Evolutionary conservation across 2,329 filamentous ascomycete genomes (phyloP), one percentile per base, ranked within the genome.

Genomic region (Trichoderma atrobrunneum): DNA sequence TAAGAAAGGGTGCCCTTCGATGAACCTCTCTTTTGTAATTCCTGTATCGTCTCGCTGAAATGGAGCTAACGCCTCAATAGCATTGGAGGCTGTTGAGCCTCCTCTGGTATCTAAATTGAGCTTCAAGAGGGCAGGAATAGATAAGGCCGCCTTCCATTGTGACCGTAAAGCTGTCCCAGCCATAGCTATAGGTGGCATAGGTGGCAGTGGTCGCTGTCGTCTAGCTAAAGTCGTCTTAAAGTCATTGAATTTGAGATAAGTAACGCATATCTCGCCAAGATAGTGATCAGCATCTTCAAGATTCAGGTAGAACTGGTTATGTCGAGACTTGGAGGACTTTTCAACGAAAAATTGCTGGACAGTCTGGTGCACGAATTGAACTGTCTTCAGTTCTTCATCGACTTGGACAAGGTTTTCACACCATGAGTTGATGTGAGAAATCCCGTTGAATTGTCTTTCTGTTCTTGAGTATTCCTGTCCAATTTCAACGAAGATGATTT

Each of bases 231-330:
- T 74, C 3, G 76, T 79, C 65, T 83, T 78, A 51, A 84, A 84
- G 56, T 83, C 80, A 48, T 78, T 80, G 64, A 82, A 82, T 11
- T 79, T 74, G 21, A 84, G 79, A 72, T 84, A 85, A 0, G 81
- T 81, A 16, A 83, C 59, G 72, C 82, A 84, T 59, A 82, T 78
- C 36, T 82, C 79, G 3, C 81, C 81, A 54, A 80, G 70, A 7
- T 76, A 61, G 32, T 77, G 75, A 67, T 84, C 75, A 1, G 75
- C 77, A 16, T 78, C 74, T 16, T 74, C 30, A 4, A 74, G 6
- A 8, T 78, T 57, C n/a, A 83, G 24, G 11, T 68, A 30, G 28
- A 75, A 74, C 1, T 59, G 26, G 0, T 21, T 71, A n/a, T 70
- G 32, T 60, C 73, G 21, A 11, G 54, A 18, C 3, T 71, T 12